phyloP scores from a whole-genome alignment of 2,329 filamentous ascomycete genomes.

The Sporothrix dimorphospora region DNA sequence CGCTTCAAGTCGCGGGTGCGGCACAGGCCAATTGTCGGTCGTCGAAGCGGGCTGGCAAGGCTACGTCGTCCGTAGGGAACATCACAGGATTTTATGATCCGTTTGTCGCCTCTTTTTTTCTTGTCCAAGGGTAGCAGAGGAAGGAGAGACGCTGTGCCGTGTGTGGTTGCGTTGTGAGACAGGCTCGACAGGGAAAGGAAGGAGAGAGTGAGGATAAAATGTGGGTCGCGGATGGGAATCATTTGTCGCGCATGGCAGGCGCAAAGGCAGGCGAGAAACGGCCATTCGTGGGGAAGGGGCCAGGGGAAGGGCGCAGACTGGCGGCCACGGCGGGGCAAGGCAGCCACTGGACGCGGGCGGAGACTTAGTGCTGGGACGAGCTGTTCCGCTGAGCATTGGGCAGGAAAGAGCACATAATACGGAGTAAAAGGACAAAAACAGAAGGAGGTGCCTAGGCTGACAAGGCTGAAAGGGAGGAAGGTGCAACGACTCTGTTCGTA shows the following conservation, averaged over 20 bases:
- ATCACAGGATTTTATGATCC: background rate
- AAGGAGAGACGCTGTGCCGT: background rate
- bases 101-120: background rate
- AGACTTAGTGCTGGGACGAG: background rate
- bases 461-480: slow-evolving; percentile 19
- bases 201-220: background rate
- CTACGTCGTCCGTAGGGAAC: background rate
- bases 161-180: background rate
- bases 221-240: background rate
- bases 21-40: background rate
- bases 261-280: background rate
- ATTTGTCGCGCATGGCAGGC: slow-evolving; percentile 15
- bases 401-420: background rate
- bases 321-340: slow-evolving; percentile 21
- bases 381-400: background rate
- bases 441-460: slow-evolving; percentile 12
- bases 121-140: background rate
- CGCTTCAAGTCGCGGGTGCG: background rate
- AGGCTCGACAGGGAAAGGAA: background rate
- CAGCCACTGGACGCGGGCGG: background rate
- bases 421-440: background rate
- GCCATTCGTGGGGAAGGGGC: slow-evolving; percentile 10
- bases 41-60: background rate
- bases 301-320: background rate
- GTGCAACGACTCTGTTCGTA: background rate